phyloP scores from a whole-genome alignment of 2,329 filamentous ascomycete species.

The Xylaria sp. region DNA sequence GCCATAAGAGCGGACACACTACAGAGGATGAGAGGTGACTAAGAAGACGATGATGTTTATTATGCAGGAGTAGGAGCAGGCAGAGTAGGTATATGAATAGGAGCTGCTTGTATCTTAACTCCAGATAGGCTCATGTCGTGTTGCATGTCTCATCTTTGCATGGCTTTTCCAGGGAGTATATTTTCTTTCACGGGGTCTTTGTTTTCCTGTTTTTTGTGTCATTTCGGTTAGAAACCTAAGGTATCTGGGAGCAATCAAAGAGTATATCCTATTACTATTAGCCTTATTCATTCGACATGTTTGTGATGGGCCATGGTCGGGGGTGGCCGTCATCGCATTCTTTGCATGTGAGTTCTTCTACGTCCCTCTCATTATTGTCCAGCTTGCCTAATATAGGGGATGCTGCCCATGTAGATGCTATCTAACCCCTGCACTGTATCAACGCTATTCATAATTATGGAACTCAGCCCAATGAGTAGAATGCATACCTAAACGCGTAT shows the following conservation, averaged over 20 bases:
- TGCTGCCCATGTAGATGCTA: not conserved
- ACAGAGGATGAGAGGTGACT: conserved; percentile 34
- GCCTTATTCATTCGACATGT: not conserved
- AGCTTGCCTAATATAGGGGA: not conserved
- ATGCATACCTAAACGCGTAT: not conserved
- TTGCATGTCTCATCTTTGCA: not conserved
- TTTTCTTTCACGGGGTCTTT: not conserved
- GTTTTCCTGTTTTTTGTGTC: not conserved
- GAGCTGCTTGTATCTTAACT: conserved; percentile 9
- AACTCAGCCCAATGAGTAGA: not conserved
- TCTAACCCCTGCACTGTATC: not conserved
- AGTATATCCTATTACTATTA: not conserved
- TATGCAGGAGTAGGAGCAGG: not conserved
- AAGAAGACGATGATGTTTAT: not conserved
- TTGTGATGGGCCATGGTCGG: not conserved
- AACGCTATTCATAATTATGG: not conserved
- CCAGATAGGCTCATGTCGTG: conserved; percentile 7
- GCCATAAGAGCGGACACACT: conserved; percentile 23
- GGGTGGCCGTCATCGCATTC: not conserved
- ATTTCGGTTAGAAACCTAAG: not conserved
- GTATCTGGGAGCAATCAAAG: not conserved
- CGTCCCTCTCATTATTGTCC: not conserved
- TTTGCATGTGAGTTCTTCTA: not conserved
- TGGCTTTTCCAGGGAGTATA: not conserved
- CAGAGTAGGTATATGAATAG: not conserved